Percentiles rank a stretch among this genome's conserved stretches.
These are phyloP conservation scores for Coffea canephora DNA, from an alignment of 257 asterid genomes.

Conservation along the genomic window DNA sequence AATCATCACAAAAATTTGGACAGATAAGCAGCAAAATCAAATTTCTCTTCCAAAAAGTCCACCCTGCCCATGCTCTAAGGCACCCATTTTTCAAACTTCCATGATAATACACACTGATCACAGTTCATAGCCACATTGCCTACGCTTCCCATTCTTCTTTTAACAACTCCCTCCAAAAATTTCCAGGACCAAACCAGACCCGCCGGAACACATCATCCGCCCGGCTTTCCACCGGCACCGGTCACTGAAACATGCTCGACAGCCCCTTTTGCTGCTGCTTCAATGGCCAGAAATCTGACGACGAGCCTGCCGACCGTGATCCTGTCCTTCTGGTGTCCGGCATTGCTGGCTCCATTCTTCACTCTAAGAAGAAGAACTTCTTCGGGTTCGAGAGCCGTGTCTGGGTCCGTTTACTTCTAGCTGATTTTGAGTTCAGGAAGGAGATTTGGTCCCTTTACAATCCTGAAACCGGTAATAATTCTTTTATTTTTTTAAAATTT, in stretches of 20 bases:
- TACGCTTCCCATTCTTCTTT: no score
- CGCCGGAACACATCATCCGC: neutral
- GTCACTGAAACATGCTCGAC: slow-evolving; percentile 12
- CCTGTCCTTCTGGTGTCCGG: slow-evolving; percentile 81
- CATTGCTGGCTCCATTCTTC: slow-evolving; percentile 73
- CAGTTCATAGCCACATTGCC: neutral
- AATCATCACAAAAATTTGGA: no score
- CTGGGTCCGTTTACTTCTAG: slow-evolving; percentile 78
- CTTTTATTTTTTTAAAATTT: neutral
- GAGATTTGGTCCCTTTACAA: slow-evolving; percentile 77
- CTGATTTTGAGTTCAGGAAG: slow-evolving; percentile 77
- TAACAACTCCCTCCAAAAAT: neutral
- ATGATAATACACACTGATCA: no score
- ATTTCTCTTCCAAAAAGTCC: no score
- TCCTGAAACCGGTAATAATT: slow-evolving; percentile 53
- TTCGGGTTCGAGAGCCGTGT: slow-evolving; percentile 68
- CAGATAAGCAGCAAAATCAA: no score
- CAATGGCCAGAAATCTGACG: slow-evolving; percentile 32
- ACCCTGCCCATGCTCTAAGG: neutral
- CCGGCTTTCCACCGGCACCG: neutral
- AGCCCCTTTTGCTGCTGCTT: slow-evolving; percentile 44
- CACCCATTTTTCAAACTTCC: no score
- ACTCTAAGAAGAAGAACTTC: slow-evolving; percentile 60
- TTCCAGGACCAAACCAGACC: neutral
- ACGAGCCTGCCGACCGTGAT: slow-evolving; percentile 57